phyloP scores from a whole-genome alignment of 495 filamentous ascomycete genomes.

The Lentithecium fluviatile region DNA sequence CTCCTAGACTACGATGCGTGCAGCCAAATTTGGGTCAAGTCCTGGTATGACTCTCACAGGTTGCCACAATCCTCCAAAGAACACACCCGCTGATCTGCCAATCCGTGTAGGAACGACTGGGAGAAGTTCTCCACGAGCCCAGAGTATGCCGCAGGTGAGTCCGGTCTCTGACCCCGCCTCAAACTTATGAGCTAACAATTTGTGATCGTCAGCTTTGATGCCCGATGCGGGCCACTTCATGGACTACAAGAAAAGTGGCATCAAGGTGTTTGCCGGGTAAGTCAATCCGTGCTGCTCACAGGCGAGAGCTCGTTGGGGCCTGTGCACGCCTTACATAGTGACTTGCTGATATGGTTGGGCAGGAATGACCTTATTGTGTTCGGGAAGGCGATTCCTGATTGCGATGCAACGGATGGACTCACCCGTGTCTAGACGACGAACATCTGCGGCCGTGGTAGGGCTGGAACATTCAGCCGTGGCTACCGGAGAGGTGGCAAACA shows the following conservation, averaged over 20 bases:
- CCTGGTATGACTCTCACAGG: conserved; percentile 3
- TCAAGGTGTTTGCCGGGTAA: conserved; percentile 24
- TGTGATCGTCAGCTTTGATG: conserved; percentile 24
- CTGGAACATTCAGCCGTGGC: too few relatives aligned
- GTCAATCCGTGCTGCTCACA: too few relatives aligned
- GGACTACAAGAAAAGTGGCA: conserved; percentile 20
- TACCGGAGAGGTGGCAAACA: too few relatives aligned
- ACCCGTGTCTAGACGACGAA: background rate
- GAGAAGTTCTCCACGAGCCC: conserved; percentile 33
- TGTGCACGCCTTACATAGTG: too few relatives aligned
- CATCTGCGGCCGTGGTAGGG: background rate
- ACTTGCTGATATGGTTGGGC: too few relatives aligned
- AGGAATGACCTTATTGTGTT: conserved; percentile 31
- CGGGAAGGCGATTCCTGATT: conserved; percentile 27
- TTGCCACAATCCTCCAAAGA: background rate
- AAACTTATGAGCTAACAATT: conserved; percentile 2
- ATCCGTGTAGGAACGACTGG: conserved; percentile 30
- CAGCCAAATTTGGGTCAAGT: conserved; percentile 38
- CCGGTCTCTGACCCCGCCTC: background rate
- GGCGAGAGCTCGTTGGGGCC: too few relatives aligned
- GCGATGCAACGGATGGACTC: conserved; percentile 26
- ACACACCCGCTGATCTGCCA: too few relatives aligned
- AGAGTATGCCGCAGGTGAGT: conserved; percentile 22
- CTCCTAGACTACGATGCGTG: conserved; percentile 39
- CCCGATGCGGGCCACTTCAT: conserved; percentile 38